These are phyloP conservation scores for Diplosphaera chodatii DNA, from an alignment of 139 green algal species.

Conservation along the genomic window DNA sequence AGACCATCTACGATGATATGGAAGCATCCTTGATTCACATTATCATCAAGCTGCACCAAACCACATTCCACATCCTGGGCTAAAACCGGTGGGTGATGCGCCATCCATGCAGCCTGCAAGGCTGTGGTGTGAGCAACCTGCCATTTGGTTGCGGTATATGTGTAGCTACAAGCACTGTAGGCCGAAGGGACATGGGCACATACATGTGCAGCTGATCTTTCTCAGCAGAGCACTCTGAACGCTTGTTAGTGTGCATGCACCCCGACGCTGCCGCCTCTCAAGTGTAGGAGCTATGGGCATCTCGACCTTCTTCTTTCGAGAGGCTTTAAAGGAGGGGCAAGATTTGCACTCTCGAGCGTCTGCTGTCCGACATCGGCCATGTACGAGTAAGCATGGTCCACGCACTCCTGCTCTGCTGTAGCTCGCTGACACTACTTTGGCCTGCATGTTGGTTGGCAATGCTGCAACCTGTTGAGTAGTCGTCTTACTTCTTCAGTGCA, in stretches of 20 bases:
- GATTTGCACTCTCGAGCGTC: slow-evolving; percentile 88
- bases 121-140: no score
- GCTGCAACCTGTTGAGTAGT: no score
- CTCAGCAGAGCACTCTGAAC: slow-evolving; percentile 81
- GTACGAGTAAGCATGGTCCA: no score
- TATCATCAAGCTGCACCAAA: slow-evolving; percentile 88
- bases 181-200: no score
- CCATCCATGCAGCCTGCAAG: no score
- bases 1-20: slow-evolving; percentile 99
- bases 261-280: slow-evolving; percentile 93
- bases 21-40: slow-evolving; percentile 99
- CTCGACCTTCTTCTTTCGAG: slow-evolving; percentile 96
- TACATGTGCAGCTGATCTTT: no score
- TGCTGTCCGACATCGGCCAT: slow-evolving; percentile 91
- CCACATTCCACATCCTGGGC: slow-evolving; percentile 89
- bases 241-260: slow-evolving; percentile 99
- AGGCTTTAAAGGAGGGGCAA: slow-evolving; percentile 91
- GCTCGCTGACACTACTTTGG: no score
- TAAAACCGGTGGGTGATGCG: slow-evolving; percentile 80
- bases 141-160: no score
- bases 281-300: slow-evolving; percentile 98
- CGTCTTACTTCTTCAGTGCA: no score
- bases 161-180: no score
- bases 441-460: no score
- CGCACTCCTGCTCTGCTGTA: no score